Evolutionary conservation across 495 filamentous ascomycete species (phyloP), one percentile per base, ranked within the genome.

Genomic region (Hypoxylon cercidicola): DNA sequence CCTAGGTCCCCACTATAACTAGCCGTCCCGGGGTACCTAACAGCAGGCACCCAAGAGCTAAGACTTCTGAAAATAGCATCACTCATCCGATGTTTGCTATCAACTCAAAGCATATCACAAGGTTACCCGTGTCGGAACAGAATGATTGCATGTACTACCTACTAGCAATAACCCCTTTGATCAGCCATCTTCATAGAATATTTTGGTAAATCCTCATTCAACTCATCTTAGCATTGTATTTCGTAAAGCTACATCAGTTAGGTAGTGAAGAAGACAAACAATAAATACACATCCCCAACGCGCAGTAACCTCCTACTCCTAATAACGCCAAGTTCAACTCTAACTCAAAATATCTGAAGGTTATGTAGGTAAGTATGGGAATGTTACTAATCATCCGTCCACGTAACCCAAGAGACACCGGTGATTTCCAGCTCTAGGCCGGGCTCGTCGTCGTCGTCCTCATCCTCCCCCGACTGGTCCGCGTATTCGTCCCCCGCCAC

Each of bases 401-500:
- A 66, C 3, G 51, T 47, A 19, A 57, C 57, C 56, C 51, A 66
- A 32, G 63, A 43, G 16, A 61, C 56, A 0, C 51, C 51, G 5
- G 63, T 61, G 5, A 66, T 53, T 32, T 66, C 63, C 10, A 66
- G 25, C 56, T 66, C 62, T 1, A 49, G 35, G 8, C 50, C 63
- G 9, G 44, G 40, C 45, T 60, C 56, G 10, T 66, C 56, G 1
- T 55, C 59, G 2, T 49, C 64, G 4, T 52, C 51, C 0, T 61
- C 63, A 12, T 57, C 64, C 0, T 67, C 57, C 7, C 2, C 61
- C 4, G 30, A 28, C 3, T 58, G 40, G 3, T 20, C 40, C 8
- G 58, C 62, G 15, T 47, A 53, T 30, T 57, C 60, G 45, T 48
- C 44, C 3, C n/a, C 15, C 34, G 51, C 6, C 5, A 56, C 60